Evolutionary conservation across 257 asterid genomes (phyloP), one percentile per base, ranked within the genome.

Genomic region (Capsicum chinense): DNA sequence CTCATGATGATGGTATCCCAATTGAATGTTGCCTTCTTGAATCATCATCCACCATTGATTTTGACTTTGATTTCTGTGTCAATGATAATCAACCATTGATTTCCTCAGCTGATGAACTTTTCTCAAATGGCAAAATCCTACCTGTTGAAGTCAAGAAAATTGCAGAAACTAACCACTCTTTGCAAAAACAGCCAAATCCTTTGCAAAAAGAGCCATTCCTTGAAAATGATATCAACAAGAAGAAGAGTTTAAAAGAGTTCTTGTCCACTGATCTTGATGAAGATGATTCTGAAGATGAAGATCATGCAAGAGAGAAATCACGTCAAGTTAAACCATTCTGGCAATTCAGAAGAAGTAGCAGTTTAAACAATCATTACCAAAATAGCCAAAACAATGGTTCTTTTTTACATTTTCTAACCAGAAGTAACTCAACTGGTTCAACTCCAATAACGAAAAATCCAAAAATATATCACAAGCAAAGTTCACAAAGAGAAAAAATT

Each of bases 391-490:
- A 80, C 79, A 85, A 73, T 62, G 89, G 92, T 4, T 26, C 33
- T 26, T 85, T 94, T 7, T 62, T 94, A 0, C 92, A 90, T 71
- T 92, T 93, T 58, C 88, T 95, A 54, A 84, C 92, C 0, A 85
- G 98, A 78, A 95, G 98, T 85, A 92, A 92, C 13, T 95, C 98
- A 17, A 95, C 98, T 12, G 98, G 98, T 5, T 93, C 98, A 9
- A 94, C 93, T 17, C 96, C 94, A 3, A 93, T 83, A 79, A 39
- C 44, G 91, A 90, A 11, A 95, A 91, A 19, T 15, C 14, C 86
- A 37, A 92, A 88, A 42, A 89, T 79, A 1, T 83, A 85, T 79
- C 89, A 73, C 76, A 92, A 93, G 85, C 96, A 92, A 83, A 83
- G 83, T 47, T 92, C 92, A 1, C 79, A 87, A 86, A 90, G 88